Evolutionary conservation across 352 stramenopile genomes (phyloP).

Genomic region (Phytophthora europaea): DNA sequence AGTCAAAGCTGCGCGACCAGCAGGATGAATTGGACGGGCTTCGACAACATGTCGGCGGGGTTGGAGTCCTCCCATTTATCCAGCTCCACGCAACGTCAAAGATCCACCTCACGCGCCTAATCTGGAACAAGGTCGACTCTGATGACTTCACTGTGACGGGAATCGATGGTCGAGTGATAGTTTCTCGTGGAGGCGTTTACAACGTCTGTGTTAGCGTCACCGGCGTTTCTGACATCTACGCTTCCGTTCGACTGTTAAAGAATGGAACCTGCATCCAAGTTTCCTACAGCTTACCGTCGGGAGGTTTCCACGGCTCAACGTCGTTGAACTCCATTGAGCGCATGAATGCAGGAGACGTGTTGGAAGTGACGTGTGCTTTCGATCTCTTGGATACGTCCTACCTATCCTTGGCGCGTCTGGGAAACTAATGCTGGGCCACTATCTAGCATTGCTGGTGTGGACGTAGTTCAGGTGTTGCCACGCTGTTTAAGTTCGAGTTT

Average conservation of each 20-base stretch:
- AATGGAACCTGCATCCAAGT: neutral
- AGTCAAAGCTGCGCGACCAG: neutral
- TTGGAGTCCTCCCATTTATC: neutral
- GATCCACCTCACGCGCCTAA: neutral
- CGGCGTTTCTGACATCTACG: neutral
- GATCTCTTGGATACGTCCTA: neutral
- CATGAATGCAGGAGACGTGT: neutral
- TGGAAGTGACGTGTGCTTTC: neutral
- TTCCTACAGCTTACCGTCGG: neutral
- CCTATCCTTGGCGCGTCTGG: neutral
- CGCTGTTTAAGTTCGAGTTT: too few species aligned
- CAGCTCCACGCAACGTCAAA: neutral
- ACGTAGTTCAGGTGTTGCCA: too few species aligned
- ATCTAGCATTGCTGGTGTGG: neutral
- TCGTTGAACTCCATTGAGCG: neutral
- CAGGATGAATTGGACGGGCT: slow-evolving; percentile 2
- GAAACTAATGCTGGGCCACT: neutral
- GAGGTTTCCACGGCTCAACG: neutral
- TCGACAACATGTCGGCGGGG: neutral
- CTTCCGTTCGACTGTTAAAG: neutral
- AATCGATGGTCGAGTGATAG: neutral
- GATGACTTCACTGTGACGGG: neutral
- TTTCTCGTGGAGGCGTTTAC: neutral
- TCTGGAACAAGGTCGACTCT: neutral
- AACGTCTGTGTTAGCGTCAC: neutral